These are phyloP conservation scores for Fusarium redolens DNA, from an alignment of 2,329 filamentous ascomycete genomes.

Conservation along the genomic window DNA sequence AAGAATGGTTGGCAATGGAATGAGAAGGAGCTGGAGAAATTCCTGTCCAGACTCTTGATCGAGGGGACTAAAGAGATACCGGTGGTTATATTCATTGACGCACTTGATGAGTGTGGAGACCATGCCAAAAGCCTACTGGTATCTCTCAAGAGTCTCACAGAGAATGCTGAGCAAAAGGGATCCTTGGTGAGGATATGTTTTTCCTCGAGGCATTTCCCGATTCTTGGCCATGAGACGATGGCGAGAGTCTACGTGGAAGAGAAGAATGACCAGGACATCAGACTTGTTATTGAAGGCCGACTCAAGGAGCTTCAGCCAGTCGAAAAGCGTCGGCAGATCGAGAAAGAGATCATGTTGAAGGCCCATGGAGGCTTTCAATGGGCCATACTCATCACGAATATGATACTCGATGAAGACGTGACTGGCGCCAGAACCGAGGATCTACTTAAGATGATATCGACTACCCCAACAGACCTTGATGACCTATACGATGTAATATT, in stretches of 20 bases:
- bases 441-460: not conserved
- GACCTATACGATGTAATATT: not conserved
- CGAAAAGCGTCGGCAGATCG: not conserved
- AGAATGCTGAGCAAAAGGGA: rapidly evolving
- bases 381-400: not conserved
- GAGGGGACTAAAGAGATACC: not conserved
- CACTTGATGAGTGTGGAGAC: not conserved
- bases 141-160: not conserved
- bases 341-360: not conserved
- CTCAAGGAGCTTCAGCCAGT: rapidly evolving
- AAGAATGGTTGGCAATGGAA: not conserved
- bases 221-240: not conserved
- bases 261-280: not conserved
- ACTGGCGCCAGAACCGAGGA: not conserved
- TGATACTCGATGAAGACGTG: not conserved
- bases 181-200: not conserved
- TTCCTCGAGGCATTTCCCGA: not conserved
- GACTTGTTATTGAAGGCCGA: not conserved
- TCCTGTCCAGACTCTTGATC: not conserved
- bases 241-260: not conserved
- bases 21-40: not conserved
- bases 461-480: not conserved
- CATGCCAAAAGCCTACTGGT: not conserved
- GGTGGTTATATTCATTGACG: not conserved
- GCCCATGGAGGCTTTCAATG: not conserved